A percentile compares a stretch with the other conserved stretches of the same genome.
Conservation (phyloP, 306 rosid genomes). For the Alnus rubra region DNA sequence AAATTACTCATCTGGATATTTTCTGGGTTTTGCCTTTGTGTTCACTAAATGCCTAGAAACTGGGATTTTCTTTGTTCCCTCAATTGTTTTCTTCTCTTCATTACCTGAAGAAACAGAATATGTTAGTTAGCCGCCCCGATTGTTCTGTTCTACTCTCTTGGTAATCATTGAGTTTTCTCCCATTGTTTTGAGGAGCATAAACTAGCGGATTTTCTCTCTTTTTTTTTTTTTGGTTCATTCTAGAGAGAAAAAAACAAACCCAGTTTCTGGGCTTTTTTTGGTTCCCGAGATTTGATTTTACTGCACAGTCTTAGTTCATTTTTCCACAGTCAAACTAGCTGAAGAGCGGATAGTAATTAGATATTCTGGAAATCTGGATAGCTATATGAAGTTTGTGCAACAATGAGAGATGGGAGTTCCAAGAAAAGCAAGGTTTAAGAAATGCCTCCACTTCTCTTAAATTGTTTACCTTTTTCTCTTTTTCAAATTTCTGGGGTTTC, state of each 20-base stretch:
- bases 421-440: conserved; percentile 96
- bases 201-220: conserved; percentile 14
- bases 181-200: conserved; percentile 22
- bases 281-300: neutral
- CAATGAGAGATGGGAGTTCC: conserved; percentile 96
- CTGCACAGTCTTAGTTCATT: conserved; percentile 8
- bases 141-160: conserved; percentile 23
- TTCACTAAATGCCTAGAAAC: conserved; percentile 37
- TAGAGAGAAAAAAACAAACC: conserved; percentile 17
- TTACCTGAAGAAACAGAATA: conserved; percentile 38
- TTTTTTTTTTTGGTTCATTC: conserved; percentile 1
- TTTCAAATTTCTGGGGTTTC: neutral
- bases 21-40: conserved; percentile 23
- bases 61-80: conserved; percentile 35
- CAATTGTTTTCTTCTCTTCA: conserved; percentile 35
- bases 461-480: conserved; percentile 25
- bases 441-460: conserved; percentile 28
- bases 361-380: conserved; percentile 26
- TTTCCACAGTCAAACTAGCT: conserved; percentile 10
- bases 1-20: conserved; percentile 22
- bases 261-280: conserved; percentile 11
- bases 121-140: conserved; percentile 20
- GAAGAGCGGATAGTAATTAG: conserved; percentile 18
- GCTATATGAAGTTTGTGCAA: conserved; percentile 75
- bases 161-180: conserved; percentile 6